Evolutionary conservation across 768 basidiomycete species (phyloP).

Genomic region (Strobilomyces dryophilus): DNA sequence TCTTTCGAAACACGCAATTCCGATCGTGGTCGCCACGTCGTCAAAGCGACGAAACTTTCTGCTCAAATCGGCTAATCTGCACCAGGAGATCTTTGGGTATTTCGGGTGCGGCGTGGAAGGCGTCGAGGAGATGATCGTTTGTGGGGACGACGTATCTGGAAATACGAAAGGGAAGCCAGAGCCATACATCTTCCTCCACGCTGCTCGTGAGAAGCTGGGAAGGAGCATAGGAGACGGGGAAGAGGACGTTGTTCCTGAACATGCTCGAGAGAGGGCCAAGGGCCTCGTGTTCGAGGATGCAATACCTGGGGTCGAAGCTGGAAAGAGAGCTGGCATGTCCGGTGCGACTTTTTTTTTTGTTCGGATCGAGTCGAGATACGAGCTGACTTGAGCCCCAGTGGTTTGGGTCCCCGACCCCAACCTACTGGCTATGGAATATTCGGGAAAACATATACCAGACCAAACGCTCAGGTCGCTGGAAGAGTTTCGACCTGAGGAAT

Average conservation of each 20-base stretch:
- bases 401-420: conserved; percentile 83
- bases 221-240: conserved; percentile 50
- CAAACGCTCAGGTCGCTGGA: conserved; percentile 58
- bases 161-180: conserved; percentile 68
- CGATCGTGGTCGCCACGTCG: conserved; percentile 81
- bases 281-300: conserved; percentile 86
- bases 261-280: conserved; percentile 47
- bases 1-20: conserved; percentile 60
- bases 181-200: conserved; percentile 77
- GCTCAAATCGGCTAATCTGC: conserved; percentile 63
- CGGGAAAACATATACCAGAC: conserved; percentile 52
- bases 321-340: conserved; percentile 81
- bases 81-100: conserved; percentile 47
- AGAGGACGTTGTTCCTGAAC: conserved; percentile 29
- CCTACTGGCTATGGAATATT: conserved; percentile 48
- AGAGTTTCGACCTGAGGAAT: conserved; percentile 74
- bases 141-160: conserved; percentile 62
- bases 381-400: conserved; percentile 39
- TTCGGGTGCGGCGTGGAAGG: conserved; percentile 22
- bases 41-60: conserved; percentile 61
- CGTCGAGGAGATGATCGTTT: conserved; percentile 53
- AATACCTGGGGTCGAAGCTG: conserved; percentile 72
- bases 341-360: conserved; percentile 42
- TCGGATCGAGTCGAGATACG: neutral
- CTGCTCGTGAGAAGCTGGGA: conserved; percentile 58